Percentiles rank a stretch among this genome's conserved stretches.
Conservation (phyloP, 1,139 yeast genomes). For the Scheffersomyces illinoinensis region DNA sequence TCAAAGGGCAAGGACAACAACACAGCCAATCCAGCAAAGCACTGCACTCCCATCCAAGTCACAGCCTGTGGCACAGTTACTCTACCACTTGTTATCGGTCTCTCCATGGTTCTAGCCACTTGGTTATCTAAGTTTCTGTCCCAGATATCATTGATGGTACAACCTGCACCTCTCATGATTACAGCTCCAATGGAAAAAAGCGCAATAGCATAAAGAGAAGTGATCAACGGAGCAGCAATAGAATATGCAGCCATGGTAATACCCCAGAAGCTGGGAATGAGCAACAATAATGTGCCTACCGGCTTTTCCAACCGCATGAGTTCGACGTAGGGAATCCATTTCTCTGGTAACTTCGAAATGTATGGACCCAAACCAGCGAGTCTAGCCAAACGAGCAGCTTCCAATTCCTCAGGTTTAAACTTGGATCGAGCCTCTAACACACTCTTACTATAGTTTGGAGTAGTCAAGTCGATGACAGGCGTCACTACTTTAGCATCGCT, state of each 20-base stretch:
- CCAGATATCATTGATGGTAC: conserved; percentile 87
- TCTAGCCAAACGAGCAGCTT: conserved; percentile 57
- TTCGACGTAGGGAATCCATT: conserved; percentile 87
- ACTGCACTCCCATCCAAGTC: conserved; percentile 72
- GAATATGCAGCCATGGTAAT: conserved; percentile 84
- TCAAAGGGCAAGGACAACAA: conserved; percentile 73
- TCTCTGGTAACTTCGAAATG: conserved; percentile 64
- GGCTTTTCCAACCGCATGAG: conserved; percentile 92
- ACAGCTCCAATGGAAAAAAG: conserved; percentile 83
- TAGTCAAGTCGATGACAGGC: background rate
- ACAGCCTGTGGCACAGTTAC: conserved; percentile 73
- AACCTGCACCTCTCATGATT: conserved; percentile 97
- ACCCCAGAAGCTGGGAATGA: conserved; percentile 80
- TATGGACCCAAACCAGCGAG: conserved; percentile 58
- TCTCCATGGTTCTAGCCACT: conserved; percentile 81
- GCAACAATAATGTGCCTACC: conserved; percentile 82
- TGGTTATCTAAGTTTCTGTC: conserved; percentile 82
- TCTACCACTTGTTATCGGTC: conserved; percentile 91
- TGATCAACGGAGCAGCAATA: conserved; percentile 63
- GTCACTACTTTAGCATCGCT: background rate
- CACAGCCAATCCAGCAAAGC: conserved; percentile 74
- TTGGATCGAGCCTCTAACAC: conserved; percentile 1
- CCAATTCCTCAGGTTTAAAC: conserved; percentile 57
- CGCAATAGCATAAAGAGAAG: conserved; percentile 57
- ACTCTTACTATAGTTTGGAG: background rate